phyloP scores from a whole-genome alignment of 495 filamentous ascomycete species.

The Hypoxylon intermedium region DNA sequence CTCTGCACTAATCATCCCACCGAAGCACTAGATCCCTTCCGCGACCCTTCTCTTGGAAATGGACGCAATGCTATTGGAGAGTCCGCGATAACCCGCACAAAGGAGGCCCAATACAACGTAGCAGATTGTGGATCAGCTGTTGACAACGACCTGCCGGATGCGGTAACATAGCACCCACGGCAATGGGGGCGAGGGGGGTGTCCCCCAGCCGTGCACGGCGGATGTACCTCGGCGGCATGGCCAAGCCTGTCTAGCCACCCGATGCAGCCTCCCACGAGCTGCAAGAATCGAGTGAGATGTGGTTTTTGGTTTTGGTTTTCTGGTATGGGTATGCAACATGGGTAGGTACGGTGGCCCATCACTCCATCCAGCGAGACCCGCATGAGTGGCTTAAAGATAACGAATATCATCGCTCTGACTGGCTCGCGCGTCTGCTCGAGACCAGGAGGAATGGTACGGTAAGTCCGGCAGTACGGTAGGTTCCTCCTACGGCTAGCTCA shows the following conservation, averaged over 20 bases:
- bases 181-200: neutral
- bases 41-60: conserved; percentile 20
- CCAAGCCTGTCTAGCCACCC: conserved; percentile 1
- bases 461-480: conserved; percentile 21
- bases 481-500: neutral
- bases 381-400: conserved; percentile 32
- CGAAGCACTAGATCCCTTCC: conserved; percentile 4
- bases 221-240: conserved; percentile 34
- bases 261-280: conserved; percentile 7
- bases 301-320: neutral
- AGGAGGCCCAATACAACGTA: conserved; percentile 34
- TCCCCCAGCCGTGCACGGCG: conserved; percentile 31
- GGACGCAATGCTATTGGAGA: conserved; percentile 14
- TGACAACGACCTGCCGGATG: conserved; percentile 28
- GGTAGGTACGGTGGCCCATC: neutral
- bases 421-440: conserved; percentile 23
- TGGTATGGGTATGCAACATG: neutral
- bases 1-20: neutral
- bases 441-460: conserved; percentile 28
- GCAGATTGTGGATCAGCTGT: conserved; percentile 10
- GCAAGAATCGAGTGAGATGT: neutral
- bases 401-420: conserved; percentile 17
- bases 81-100: conserved; percentile 1
- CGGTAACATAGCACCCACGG: conserved; percentile 2
- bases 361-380: conserved; percentile 19